phyloP scores from a whole-genome alignment of 2,329 filamentous ascomycete genomes.

The Sarocladium strictum region DNA sequence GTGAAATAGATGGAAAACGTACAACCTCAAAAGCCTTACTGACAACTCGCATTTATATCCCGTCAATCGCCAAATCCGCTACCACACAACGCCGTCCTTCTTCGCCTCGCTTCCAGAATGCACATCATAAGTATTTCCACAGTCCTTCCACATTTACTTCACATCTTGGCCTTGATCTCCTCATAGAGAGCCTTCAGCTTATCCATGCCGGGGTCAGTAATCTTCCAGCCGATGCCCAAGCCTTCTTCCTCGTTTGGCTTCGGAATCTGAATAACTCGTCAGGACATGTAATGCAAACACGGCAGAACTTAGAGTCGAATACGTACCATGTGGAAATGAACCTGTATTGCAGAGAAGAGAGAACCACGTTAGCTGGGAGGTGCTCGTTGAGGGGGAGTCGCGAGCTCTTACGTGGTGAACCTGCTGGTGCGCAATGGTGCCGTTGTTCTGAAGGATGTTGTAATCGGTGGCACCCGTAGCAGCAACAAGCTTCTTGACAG shows the following conservation, averaged over 20 bases:
- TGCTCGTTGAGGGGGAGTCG: background rate
- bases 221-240: conserved; percentile 73
- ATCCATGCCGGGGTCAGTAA: conserved; percentile 71
- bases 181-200: conserved; percentile 72
- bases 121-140: too few species aligned
- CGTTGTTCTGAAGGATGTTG: conserved; percentile 97
- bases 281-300: too few species aligned
- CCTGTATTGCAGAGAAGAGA: conserved; percentile 44
- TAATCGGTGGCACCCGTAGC: conserved; percentile 75
- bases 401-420: conserved; percentile 77
- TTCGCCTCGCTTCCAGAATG: background rate
- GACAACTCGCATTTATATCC: background rate
- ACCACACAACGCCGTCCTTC: background rate
- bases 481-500: conserved; percentile 74
- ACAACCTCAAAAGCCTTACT: background rate
- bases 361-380: too few species aligned
- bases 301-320: background rate
- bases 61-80: background rate
- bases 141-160: conserved; percentile 23
- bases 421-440: conserved; percentile 80
- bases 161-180: conserved; percentile 89
- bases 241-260: conserved; percentile 85
- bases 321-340: conserved; percentile 88
- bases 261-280: conserved; percentile 60
- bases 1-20: conserved; percentile 10